A percentile compares a stretch with the other conserved stretches of the same genome.
These are phyloP conservation scores for Saturnispora saitoi DNA, from an alignment of 805 yeast species.

Conservation along the genomic window DNA sequence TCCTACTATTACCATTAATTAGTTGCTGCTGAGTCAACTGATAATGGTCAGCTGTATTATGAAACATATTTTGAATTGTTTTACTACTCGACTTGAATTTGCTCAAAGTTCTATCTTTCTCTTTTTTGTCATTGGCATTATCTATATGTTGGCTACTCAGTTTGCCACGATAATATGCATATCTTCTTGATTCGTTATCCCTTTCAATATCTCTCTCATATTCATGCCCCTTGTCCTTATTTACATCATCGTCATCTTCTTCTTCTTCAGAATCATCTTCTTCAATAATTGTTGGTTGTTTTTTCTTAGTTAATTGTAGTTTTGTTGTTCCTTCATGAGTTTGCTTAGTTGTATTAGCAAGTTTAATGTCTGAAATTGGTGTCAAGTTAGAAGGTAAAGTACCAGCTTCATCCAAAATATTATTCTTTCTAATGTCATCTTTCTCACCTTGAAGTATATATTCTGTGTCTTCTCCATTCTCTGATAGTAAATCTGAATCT, in stretches of 20 bases:
- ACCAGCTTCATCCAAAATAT: slow-evolving; percentile 8
- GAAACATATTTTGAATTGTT: slow-evolving; percentile 21
- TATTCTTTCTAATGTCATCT: background rate
- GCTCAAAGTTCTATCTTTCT: slow-evolving; percentile 17
- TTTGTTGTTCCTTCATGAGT: background rate
- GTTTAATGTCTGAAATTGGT: slow-evolving; percentile 18
- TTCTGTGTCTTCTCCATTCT: background rate
- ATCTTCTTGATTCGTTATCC: background rate
- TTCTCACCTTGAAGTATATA: too few relatives aligned
- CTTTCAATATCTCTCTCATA: background rate
- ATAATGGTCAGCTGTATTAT: slow-evolving; percentile 18
- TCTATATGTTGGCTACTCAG: background rate
- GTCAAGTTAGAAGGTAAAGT: slow-evolving; percentile 18
- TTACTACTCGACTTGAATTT: slow-evolving; percentile 20
- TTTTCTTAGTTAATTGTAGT: background rate
- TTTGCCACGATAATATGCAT: background rate
- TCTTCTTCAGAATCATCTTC: slow-evolving; percentile 18
- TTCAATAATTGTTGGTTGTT: slow-evolving; percentile 3
- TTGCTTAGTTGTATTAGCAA: background rate
- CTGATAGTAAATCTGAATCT: background rate
- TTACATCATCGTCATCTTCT: background rate
- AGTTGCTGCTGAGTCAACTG: slow-evolving; percentile 14
- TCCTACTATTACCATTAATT: slow-evolving; percentile 7
- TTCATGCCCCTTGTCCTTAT: background rate
- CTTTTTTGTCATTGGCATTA: background rate